Percentiles rank a stretch among this genome's conserved stretches.
These are phyloP conservation scores for Candida ulmi DNA, from an alignment of 805 yeast species.

Conservation along the genomic window DNA sequence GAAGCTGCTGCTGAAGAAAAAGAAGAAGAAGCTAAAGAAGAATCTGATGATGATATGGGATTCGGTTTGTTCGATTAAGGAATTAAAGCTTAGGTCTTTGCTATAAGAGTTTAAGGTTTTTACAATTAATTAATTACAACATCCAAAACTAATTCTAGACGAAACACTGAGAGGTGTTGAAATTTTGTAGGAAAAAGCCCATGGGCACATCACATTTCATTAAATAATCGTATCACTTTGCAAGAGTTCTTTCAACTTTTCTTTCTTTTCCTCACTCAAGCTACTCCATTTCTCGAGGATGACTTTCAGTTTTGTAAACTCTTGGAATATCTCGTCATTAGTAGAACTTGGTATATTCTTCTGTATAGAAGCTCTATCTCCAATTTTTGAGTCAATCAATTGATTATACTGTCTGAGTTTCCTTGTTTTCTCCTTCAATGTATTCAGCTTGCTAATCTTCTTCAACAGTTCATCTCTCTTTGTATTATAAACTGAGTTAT, in stretches of 20 bases:
- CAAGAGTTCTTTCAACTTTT: conserved; percentile 5
- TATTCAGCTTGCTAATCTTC: conserved; percentile 6
- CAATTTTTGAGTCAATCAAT: conserved; percentile 13
- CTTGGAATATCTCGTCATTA: conserved; percentile 11
- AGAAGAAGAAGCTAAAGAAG: conserved; percentile 38
- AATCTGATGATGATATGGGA: conserved; percentile 66
- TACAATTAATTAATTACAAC: not conserved
- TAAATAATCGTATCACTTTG: not conserved
- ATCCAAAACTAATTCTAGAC: too few species aligned
- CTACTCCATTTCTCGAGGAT: conserved; percentile 17
- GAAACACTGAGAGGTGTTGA: too few species aligned
- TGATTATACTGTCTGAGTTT: conserved; percentile 5
- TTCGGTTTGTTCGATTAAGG: conserved; percentile 67
- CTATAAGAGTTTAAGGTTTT: not conserved
- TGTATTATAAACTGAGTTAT: conserved; percentile 5
- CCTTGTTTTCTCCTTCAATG: conserved; percentile 6
- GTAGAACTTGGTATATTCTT: conserved; percentile 12
- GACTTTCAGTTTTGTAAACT: conserved; percentile 13
- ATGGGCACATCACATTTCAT: too few species aligned
- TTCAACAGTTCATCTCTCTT: conserved; percentile 6
- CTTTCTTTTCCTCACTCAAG: conserved; percentile 8
- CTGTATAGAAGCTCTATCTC: conserved; percentile 13
- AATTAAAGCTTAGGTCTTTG: not conserved
- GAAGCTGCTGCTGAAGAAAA: conserved; percentile 54
- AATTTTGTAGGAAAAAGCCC: too few species aligned